These are phyloP conservation scores for Camellia lanceoleosa DNA, from an alignment of 148 eudicot genomes.

Conservation along the genomic window DNA sequence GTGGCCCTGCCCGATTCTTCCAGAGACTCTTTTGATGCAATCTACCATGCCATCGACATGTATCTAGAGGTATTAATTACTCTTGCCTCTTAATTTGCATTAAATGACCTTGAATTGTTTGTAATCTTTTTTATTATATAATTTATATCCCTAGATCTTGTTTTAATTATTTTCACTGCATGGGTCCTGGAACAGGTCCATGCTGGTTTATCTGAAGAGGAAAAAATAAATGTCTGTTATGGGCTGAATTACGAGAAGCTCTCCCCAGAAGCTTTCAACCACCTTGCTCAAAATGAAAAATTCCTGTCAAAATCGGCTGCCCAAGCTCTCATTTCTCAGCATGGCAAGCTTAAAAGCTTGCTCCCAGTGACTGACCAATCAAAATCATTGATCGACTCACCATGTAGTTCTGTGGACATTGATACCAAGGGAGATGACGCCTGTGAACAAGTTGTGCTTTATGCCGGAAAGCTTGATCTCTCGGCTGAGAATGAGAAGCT, in stretches of 20 bases:
- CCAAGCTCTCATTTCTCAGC: slow-evolving; percentile 57
- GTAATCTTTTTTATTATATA: neutral
- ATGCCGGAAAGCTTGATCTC: slow-evolving; percentile 41
- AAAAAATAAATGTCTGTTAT: slow-evolving; percentile 45
- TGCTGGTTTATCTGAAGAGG: slow-evolving; percentile 57
- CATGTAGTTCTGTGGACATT: slow-evolving; percentile 16
- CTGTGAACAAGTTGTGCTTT: slow-evolving; percentile 36
- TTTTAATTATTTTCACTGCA: neutral
- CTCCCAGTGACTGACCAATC: slow-evolving; percentile 29
- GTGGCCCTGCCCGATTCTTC: slow-evolving; percentile 60
- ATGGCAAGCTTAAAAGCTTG: slow-evolving; percentile 50
- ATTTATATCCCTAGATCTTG: neutral
- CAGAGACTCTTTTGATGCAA: slow-evolving; percentile 56
- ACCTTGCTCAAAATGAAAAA: slow-evolving; percentile 50
- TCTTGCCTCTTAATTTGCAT: neutral
- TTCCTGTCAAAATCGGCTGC: slow-evolving; percentile 54
- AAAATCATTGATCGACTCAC: slow-evolving; percentile 27
- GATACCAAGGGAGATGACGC: slow-evolving; percentile 26
- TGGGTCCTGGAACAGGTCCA: slow-evolving; percentile 49
- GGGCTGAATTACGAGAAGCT: slow-evolving; percentile 69
- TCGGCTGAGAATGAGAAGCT: slow-evolving; percentile 55
- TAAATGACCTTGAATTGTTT: neutral
- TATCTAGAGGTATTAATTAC: slow-evolving; percentile 61
- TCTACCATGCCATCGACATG: slow-evolving; percentile 70
- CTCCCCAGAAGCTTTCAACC: slow-evolving; percentile 46